Evolutionary conservation across 202 grass and related monocot genomes (phyloP).

Genomic region (Panicum virgatum): DNA sequence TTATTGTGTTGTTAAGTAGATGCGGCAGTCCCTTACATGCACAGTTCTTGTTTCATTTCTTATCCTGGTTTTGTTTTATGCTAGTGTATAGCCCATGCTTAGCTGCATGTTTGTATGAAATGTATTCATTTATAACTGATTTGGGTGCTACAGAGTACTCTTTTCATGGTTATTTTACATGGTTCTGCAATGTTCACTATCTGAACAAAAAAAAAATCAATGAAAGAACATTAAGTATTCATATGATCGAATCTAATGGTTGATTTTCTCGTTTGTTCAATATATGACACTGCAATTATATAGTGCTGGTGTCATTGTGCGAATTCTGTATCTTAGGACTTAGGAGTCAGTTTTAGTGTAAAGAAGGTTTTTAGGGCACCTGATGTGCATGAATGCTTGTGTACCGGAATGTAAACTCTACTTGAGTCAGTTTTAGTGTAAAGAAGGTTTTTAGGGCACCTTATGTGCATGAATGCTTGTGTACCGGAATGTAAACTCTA

Average conservation of each 20-base stretch:
- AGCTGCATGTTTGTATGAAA: not conserved
- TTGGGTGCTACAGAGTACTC: not conserved
- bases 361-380: not conserved
- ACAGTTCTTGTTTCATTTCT: conserved; percentile 24
- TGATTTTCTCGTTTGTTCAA: not conserved
- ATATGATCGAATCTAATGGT: conserved; percentile 9
- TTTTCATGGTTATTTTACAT: not conserved
- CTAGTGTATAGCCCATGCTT: no score
- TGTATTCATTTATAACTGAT: conserved; percentile 1
- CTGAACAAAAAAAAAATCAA: not conserved
- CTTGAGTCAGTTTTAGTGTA: no score
- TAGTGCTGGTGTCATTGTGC: not conserved
- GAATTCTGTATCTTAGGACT: not conserved
- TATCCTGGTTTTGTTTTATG: conserved; percentile 16
- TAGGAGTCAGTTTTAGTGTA: not conserved
- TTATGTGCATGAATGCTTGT: not conserved
- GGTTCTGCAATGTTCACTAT: not conserved
- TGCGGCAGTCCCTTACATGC: not conserved
- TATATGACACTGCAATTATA: not conserved
- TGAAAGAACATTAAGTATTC: not conserved
- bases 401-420: no score
- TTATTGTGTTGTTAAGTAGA: conserved; percentile 18
- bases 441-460: no score
- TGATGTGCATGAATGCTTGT: no score
- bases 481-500: not conserved